phyloP scores from a whole-genome alignment of 2,329 filamentous ascomycete genomes.

The Sporothrix euskadiensis region DNA sequence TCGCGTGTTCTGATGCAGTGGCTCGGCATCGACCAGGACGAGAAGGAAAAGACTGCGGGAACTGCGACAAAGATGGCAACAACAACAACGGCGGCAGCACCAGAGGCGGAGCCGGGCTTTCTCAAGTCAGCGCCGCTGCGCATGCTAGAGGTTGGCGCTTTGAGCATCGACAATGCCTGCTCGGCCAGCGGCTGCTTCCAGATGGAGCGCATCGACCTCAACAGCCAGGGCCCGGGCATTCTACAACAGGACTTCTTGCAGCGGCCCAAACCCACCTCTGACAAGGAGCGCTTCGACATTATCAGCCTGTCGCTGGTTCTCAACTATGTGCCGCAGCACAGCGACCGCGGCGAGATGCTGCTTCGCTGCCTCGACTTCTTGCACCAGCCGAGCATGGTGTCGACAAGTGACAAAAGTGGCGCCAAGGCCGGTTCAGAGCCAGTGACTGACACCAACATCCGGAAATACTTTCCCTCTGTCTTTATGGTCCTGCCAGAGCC shows the following conservation, averaged over 20 bases:
- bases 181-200: constrained; percentile 70
- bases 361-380: constrained; percentile 72
- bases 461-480: constrained; percentile 62
- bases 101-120: not conserved
- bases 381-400: constrained; percentile 38
- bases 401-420: constrained; percentile 3
- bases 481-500: constrained; percentile 89
- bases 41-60: not conserved
- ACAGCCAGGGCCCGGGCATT: constrained; percentile 81
- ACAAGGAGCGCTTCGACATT: constrained; percentile 74
- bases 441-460: constrained; percentile 23
- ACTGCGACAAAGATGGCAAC: not conserved
- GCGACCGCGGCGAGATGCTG: constrained; percentile 80
- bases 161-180: constrained; percentile 83
- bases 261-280: constrained; percentile 66
- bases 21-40: constrained; percentile 47
- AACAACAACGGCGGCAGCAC: not conserved
- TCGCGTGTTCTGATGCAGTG: constrained; percentile 65
- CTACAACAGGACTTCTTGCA: constrained; percentile 92
- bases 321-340: constrained; percentile 85
- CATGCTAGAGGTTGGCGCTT: constrained; percentile 85
- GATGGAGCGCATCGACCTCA: constrained; percentile 83
- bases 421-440: constrained; percentile 22
- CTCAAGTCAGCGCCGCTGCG: constrained; percentile 44
- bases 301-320: constrained; percentile 90